Base-by-base conservation (phyloP, 2,329 filamentous ascomycete species). In the Huntiella bhutanensis region DNA sequence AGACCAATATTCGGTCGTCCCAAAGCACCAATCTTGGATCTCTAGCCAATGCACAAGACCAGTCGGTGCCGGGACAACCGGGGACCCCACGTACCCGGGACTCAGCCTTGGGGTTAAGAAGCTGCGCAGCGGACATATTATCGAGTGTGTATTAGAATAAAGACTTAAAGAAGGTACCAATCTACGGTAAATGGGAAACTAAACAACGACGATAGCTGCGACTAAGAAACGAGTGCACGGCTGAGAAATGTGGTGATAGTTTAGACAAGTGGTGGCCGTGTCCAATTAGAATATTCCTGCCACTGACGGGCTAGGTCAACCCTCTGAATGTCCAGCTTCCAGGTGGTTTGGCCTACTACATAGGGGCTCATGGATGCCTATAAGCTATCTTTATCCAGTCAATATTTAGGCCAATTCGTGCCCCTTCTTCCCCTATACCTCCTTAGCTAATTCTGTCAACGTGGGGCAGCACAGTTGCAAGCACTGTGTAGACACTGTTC, bases 71-170 rank as follows among this genome's bases (percentile, higher is more conserved):
- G 22, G 22, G 7, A 28, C 22, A 28, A 28, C 22, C 22, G 22
- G 22, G 22, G 22, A 28, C 22, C 22, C 53, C 52, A 69, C 82
- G 58, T 71, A 92, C 86, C 67, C 91, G 80, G 57, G 87, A 95
- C 70, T 98, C 91, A 59, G 91, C 91, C 72, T 98, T 98, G 52
- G 91, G 91, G 66, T 98, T 98, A 54, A 98, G 80, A 59, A 98
- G 79, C 69, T 96, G 88, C 60, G 91, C 87, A 56, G 91, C 91
- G 67, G 87, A 96, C 91, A 96, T 96, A 42, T 22, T 47, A 38
- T 47, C 4, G 34, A 38, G 32, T 35, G 33, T 13, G 13, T 44
- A 50, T 47, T 47, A 50, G 45, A 67, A 52, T 28, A 65, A 71
- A 11, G 8, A 43, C 33, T 54, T 70, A 70, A 50, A 64, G 15